phyloP scores from a whole-genome alignment of 1,284 basidiomycete species.

The Athelia sp. region DNA sequence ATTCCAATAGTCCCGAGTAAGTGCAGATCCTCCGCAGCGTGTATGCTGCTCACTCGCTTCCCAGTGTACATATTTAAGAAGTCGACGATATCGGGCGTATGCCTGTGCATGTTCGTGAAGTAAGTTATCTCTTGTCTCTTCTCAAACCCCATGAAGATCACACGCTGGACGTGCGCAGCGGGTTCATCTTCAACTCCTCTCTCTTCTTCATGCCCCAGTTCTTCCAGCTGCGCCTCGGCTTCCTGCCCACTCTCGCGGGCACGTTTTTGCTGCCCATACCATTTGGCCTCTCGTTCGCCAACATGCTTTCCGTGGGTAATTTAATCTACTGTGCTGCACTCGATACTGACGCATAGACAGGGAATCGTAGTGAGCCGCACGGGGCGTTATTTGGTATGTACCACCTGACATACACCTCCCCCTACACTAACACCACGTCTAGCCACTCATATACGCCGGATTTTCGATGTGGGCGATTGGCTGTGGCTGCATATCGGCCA shows the following conservation, averaged over 20 bases:
- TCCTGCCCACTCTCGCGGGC: conserved; percentile 51
- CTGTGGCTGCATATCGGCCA: conserved; percentile 62
- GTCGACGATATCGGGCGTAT: conserved; percentile 61
- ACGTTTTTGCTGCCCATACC: conserved; percentile 64
- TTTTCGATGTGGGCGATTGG: conserved; percentile 70
- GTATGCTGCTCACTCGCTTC: too few relatives aligned
- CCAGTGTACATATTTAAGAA: conserved; percentile 70
- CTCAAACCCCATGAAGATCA: background rate
- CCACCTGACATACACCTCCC: background rate
- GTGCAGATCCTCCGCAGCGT: too few relatives aligned
- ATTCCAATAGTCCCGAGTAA: too few relatives aligned
- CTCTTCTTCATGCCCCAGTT: conserved; percentile 70
- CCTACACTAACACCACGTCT: background rate
- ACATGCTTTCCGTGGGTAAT: conserved; percentile 45
- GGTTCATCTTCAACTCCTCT: conserved; percentile 56
- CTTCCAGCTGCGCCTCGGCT: conserved; percentile 68
- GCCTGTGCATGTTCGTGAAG: conserved; percentile 66
- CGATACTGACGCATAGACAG: conserved; percentile 10
- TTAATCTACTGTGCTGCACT: background rate
- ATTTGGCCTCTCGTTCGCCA: conserved; percentile 55
- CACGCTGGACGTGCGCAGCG: conserved; percentile 22
- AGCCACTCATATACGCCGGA: conserved; percentile 59
- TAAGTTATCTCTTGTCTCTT: conserved; percentile 24
- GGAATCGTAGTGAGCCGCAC: conserved; percentile 64
- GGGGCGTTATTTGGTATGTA: conserved; percentile 54